These are phyloP conservation scores for Eimeria brunetti DNA, from an alignment of 169 alveolate species.

Conservation along the genomic window DNA sequence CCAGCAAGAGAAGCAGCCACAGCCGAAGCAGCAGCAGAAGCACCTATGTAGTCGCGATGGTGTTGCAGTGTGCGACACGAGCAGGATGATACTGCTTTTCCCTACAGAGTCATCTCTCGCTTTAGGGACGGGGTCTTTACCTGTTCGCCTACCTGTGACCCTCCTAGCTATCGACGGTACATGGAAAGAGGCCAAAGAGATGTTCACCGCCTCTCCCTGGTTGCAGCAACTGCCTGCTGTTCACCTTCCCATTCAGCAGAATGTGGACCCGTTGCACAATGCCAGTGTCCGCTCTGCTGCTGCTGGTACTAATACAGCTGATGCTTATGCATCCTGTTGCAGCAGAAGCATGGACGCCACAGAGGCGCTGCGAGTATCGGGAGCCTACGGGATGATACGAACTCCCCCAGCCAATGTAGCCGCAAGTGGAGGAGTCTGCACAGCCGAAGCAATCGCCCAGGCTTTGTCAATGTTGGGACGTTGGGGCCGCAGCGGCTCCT, in stretches of 20 bases:
- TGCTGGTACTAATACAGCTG: neutral
- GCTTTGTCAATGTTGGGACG: constrained; percentile 50
- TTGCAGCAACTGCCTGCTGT: constrained; percentile 72
- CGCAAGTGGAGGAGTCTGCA: constrained; percentile 78
- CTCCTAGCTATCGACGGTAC: constrained; percentile 78
- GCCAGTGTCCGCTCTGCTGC: neutral
- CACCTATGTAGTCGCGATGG: constrained; percentile 62
- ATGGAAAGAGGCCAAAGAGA: constrained; percentile 78
- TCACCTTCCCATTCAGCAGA: constrained; percentile 3
- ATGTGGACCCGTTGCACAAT: neutral
- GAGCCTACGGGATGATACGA: constrained; percentile 62
- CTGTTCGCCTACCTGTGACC: constrained; percentile 74
- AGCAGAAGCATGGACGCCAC: neutral
- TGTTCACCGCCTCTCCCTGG: constrained; percentile 72
- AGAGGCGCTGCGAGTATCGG: constrained; percentile 58
- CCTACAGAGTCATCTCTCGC: constrained; percentile 70
- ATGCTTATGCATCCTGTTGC: constrained; percentile 23
- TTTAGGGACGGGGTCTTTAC: constrained; percentile 47
- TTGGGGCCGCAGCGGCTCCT: constrained; percentile 66
- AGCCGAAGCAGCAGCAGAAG: constrained; percentile 44
- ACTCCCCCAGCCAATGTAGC: constrained; percentile 73
- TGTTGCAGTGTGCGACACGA: constrained; percentile 41
- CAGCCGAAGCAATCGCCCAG: constrained; percentile 75
- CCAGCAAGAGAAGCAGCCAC: neutral
- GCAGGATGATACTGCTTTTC: constrained; percentile 33